Evolutionary conservation across 164 flowering plant species (phyloP).

Genomic region (Stephania yunnanensis): DNA sequence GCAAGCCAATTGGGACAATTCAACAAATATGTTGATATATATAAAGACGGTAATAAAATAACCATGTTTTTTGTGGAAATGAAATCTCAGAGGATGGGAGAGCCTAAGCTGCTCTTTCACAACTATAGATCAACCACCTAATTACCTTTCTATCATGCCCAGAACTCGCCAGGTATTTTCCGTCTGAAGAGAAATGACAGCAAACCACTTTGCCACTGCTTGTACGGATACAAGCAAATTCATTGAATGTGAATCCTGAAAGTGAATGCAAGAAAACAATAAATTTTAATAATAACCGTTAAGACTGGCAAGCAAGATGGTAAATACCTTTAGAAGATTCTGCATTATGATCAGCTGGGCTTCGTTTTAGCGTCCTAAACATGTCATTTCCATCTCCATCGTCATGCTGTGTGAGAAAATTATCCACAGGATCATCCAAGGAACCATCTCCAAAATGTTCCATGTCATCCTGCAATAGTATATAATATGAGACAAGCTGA

Average conservation of each 20-base stretch:
- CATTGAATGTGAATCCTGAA: slow-evolving; percentile 70
- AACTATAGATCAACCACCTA: neutral
- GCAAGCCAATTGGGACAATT: neutral
- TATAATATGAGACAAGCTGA: slow-evolving; percentile 9
- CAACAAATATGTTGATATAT: neutral
- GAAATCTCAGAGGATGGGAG: neutral
- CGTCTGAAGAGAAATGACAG: slow-evolving; percentile 92
- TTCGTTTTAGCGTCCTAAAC: slow-evolving; percentile 63
- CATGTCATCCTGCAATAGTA: slow-evolving; percentile 71
- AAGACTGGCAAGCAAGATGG: neutral
- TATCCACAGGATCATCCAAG: slow-evolving; percentile 81
- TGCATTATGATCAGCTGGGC: slow-evolving; percentile 58
- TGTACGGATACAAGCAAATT: slow-evolving; percentile 56
- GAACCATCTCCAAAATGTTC: slow-evolving; percentile 86
- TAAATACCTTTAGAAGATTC: slow-evolving; percentile 68
- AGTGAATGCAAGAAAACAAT: slow-evolving; percentile 2
- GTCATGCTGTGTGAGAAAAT: slow-evolving; percentile 65
- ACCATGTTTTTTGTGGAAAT: neutral
- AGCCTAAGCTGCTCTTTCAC: neutral
- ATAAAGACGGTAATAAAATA: neutral
- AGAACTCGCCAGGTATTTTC: slow-evolving; percentile 78
- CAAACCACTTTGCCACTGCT: slow-evolving; percentile 67
- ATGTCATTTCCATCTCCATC: slow-evolving; percentile 76
- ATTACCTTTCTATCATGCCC: slow-evolving; percentile 88
- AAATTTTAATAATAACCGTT: neutral